Conservation (phyloP, 495 filamentous ascomycete genomes). For the Penicillium egyptiacum region DNA sequence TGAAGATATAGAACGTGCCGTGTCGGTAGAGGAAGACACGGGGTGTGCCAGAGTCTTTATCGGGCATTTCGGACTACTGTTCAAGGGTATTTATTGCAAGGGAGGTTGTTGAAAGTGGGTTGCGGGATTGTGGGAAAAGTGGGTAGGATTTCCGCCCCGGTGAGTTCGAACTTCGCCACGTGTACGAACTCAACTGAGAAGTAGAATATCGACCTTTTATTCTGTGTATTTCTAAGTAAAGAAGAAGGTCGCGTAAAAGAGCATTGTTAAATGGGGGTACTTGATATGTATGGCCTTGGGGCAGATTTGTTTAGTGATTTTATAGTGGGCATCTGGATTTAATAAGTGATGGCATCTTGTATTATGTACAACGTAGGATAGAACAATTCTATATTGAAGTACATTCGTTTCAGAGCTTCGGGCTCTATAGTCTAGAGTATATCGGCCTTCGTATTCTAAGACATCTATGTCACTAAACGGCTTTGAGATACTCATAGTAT, state of each 20-base stretch:
- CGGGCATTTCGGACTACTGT: conserved; percentile 35
- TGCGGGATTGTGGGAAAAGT: conserved; percentile 5
- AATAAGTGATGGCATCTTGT: not conserved
- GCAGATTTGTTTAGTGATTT: not conserved
- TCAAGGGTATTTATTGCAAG: not conserved
- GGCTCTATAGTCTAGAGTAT: not conserved
- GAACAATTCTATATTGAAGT: no score
- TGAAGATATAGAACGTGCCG: conserved; percentile 20
- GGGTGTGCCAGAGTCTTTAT: conserved; percentile 47
- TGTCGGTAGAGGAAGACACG: conserved; percentile 43
- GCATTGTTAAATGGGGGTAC: not conserved
- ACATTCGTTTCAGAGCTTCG: no score
- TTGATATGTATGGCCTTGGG: not conserved
- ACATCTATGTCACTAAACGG: not conserved
- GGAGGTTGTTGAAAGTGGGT: conserved; percentile 3
- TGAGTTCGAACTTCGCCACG: conserved; percentile 6
- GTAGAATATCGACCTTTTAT: not conserved
- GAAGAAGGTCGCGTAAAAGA: not conserved
- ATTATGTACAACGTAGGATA: no score
- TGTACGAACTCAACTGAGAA: not conserved
- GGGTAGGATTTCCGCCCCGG: not conserved
- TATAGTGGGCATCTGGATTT: not conserved
- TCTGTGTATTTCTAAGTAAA: not conserved
- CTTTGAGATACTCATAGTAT: not conserved
- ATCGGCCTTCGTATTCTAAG: not conserved